Conservation (phyloP, 2,329 filamentous ascomycete genomes). For the Colletotrichum tanaceti region DNA sequence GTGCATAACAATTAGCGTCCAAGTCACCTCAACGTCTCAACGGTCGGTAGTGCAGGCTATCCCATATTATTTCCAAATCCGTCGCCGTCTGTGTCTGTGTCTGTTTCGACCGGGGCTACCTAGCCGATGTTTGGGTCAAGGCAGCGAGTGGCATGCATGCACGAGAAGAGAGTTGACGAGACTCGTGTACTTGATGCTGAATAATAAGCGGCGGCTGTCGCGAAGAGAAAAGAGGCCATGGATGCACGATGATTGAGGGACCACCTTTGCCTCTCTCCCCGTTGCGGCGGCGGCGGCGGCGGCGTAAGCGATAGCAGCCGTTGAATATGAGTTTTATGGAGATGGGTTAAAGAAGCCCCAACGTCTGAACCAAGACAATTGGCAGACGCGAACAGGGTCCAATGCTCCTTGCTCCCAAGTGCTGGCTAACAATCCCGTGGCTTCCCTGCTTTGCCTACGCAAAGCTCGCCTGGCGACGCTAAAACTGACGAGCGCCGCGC, state of each 20-base stretch:
- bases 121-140: neutral
- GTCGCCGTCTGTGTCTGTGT: neutral
- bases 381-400: slow-evolving; percentile 23
- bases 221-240: slow-evolving; percentile 7
- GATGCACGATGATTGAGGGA: slow-evolving; percentile 15
- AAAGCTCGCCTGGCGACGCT: slow-evolving; percentile 20
- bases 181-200: slow-evolving; percentile 27
- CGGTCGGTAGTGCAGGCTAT: slow-evolving; percentile 3
- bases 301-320: slow-evolving; percentile 20
- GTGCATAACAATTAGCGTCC: neutral
- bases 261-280: neutral
- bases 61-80: neutral
- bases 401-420: slow-evolving; percentile 17
- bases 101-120: neutral
- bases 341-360: slow-evolving; percentile 2
- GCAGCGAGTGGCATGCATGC: neutral
- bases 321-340: slow-evolving; percentile 21
- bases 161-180: neutral
- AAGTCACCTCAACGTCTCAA: slow-evolving; percentile 13
- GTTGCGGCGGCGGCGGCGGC: slow-evolving; percentile 2
- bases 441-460: slow-evolving; percentile 22
- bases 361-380: neutral
- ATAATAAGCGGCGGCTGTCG: slow-evolving; percentile 9
- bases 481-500: slow-evolving; percentile 36
- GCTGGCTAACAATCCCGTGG: slow-evolving; percentile 14